phyloP scores from a whole-genome alignment of 345 rosid genomes.

The Populus davidiana region DNA sequence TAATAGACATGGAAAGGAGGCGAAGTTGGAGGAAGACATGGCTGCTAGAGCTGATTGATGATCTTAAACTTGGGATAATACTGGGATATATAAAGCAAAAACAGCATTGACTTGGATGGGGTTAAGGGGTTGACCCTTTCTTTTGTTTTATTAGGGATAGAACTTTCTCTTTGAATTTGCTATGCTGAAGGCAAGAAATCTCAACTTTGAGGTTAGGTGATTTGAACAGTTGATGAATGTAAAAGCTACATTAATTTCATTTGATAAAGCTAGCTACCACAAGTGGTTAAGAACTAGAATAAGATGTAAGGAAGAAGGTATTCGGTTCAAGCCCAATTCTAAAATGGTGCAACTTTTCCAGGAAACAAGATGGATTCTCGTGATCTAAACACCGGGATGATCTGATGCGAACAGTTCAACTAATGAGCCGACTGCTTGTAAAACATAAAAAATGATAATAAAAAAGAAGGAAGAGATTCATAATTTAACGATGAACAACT shows the following conservation, averaged over 20 bases:
- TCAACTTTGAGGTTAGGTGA: not conserved
- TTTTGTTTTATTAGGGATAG: not conserved
- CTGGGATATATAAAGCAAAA: not conserved
- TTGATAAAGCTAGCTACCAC: too few species aligned
- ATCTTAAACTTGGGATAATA: not conserved
- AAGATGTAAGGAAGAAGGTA: too few species aligned
- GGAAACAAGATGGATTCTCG: too few species aligned
- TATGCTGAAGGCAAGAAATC: not conserved
- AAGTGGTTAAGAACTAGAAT: too few species aligned
- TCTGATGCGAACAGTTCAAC: not conserved
- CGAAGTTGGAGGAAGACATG: slow-evolving; percentile 21
- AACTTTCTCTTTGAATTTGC: not conserved
- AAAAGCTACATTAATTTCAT: too few species aligned
- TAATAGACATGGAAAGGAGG: slow-evolving; percentile 3
- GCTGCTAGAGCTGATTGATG: not conserved
- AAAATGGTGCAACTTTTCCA: too few species aligned
- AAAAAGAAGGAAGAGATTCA: not conserved
- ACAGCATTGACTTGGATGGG: not conserved
- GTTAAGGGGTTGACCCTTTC: not conserved
- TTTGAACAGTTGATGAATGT: not conserved
- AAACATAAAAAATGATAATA: too few species aligned
- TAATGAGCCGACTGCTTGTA: not conserved
- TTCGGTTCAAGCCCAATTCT: too few species aligned
- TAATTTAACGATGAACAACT: not conserved
- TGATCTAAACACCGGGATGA: not conserved